These are phyloP conservation scores for Leptographium wingfieldii DNA, from an alignment of 2,329 filamentous ascomycete genomes.

Conservation along the genomic window DNA sequence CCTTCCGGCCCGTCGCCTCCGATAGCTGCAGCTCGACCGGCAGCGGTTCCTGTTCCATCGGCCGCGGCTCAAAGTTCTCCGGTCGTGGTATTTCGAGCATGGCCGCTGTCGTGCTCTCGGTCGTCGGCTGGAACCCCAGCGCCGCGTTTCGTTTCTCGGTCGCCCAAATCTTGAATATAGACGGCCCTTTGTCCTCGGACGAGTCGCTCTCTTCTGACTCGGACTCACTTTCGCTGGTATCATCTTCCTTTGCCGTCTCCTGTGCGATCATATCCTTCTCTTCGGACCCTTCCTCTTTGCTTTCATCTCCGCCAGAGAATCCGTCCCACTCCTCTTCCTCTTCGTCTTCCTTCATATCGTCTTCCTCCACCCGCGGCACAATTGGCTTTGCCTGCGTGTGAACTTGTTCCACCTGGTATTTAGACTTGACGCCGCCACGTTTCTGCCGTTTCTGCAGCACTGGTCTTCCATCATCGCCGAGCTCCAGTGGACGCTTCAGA, in stretches of 20 bases:
- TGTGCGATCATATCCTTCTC: constrained; percentile 4
- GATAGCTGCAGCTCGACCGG: constrained; percentile 53
- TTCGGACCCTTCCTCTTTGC: constrained; percentile 19
- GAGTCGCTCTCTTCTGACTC: constrained; percentile 23
- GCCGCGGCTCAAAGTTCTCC: constrained; percentile 52
- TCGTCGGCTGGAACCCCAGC: constrained; percentile 47
- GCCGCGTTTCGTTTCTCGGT: constrained; percentile 74
- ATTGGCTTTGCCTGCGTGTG: constrained; percentile 42
- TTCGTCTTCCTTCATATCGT: constrained; percentile 14
- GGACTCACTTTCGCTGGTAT: constrained; percentile 20
- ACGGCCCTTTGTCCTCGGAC: constrained; percentile 21
- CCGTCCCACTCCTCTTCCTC: constrained; percentile 17
- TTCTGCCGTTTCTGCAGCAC: constrained; percentile 74
- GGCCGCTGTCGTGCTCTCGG: constrained; percentile 18
- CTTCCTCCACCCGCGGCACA: constrained; percentile 11
- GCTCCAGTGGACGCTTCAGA: constrained; percentile 72
- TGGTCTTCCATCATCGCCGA: constrained; percentile 67
- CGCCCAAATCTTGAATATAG: constrained; percentile 90
- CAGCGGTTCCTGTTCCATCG: constrained; percentile 57
- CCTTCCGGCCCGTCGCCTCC: constrained; percentile 51
- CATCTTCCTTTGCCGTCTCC: constrained; percentile 16
- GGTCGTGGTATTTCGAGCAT: constrained; percentile 40
- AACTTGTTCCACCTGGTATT: constrained; percentile 66
- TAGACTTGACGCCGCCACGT: constrained; percentile 47
- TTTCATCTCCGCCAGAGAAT: not conserved